Evolutionary conservation across 2,329 filamentous ascomycete genomes (phyloP), one percentile per base, ranked within the genome.

Genomic region (Dryadomyces quercivorus): DNA sequence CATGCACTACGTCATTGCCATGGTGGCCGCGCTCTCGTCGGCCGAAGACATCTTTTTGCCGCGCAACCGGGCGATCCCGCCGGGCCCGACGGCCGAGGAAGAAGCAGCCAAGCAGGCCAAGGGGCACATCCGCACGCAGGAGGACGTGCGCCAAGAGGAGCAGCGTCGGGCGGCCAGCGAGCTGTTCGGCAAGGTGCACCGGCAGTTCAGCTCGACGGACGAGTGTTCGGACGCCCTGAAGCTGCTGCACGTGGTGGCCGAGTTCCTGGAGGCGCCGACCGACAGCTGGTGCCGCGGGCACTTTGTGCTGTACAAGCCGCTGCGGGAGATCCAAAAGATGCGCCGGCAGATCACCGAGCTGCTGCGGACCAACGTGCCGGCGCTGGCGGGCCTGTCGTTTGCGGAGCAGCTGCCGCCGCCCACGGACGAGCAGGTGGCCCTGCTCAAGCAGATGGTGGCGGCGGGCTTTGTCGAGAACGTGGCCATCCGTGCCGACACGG

Each of bases 401-500:
- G 68, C 75, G 54, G 79, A 82, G 34, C 76, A 75, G 61, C 72
- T 85, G 2, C 72, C 77, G 50, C 73, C 75, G 0, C 82, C 82
- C 0, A 78, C 80, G 0, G 72, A 82, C 7, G 85, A 83, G 60
- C 85, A 90, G 64, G 73, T 94, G 31, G 83, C 84, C 49, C 82
- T 88, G 1, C 74, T 98, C 31, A 95, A 94, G 67, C 88, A 96
- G 65, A 94, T 97, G 71, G 83, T 88, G 21, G 88, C 92, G 0
- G 86, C 89, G 0, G 93, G 92, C 1, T 97, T 96, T 71, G 82
- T 97, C 63, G 93, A 98, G 68, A 87, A 96, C 61, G 80, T 98
- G 44, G 93, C 93, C 48, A 90, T 97, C 61, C 87, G 93, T 57
- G 88, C 88, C 4, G 92, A 98, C 67, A 74, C 89, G n/a, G 77